Evolutionary conservation across 2,329 filamentous ascomycete species (phyloP).

Genomic region (Colletotrichum tamarilloi): DNA sequence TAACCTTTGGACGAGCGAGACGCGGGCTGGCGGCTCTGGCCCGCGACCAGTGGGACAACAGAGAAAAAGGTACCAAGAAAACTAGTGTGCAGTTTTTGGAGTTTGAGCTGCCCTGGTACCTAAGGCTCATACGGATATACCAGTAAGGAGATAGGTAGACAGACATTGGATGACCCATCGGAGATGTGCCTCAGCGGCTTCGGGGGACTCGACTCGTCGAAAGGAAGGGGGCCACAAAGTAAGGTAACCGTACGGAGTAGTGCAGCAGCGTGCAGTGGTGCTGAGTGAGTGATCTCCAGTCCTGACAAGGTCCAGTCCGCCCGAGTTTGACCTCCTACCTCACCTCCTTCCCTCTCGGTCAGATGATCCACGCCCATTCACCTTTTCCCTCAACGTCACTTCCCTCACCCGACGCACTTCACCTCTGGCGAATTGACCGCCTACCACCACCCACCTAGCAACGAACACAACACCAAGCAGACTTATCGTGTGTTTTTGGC

Average conservation of each 20-base stretch:
- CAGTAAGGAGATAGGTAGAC: neutral
- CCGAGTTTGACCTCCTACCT: slow-evolving; percentile 1
- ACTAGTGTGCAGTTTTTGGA: neutral
- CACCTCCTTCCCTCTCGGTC: slow-evolving; percentile 25
- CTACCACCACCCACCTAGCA: neutral
- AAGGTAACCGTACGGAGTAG: too few relatives aligned
- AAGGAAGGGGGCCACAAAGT: slow-evolving; percentile 3
- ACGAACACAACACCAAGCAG: neutral
- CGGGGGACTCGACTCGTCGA: slow-evolving; percentile 12
- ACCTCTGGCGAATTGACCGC: slow-evolving; percentile 1
- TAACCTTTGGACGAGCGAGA: slow-evolving; percentile 9
- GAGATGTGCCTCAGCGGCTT: slow-evolving; percentile 3
- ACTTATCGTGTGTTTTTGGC: neutral
- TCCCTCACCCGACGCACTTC: slow-evolving; percentile 16
- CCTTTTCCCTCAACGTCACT: slow-evolving; percentile 33
- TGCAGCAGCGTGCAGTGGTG: slow-evolving; percentile 1
- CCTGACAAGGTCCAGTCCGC: slow-evolving; percentile 14
- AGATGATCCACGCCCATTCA: slow-evolving; percentile 31
- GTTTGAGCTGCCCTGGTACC: neutral
- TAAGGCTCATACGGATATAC: too few relatives aligned
- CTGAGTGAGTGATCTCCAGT: slow-evolving; percentile 22
- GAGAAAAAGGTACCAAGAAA: slow-evolving; percentile 7
- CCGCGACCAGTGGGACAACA: slow-evolving; percentile 13
- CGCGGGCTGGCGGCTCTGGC: slow-evolving; percentile 4
- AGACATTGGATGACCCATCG: neutral